A percentile compares a stretch with the other conserved stretches of the same genome.
Conservation (phyloP, 495 filamentous ascomycete genomes). For the Penicillium maclennaniae region DNA sequence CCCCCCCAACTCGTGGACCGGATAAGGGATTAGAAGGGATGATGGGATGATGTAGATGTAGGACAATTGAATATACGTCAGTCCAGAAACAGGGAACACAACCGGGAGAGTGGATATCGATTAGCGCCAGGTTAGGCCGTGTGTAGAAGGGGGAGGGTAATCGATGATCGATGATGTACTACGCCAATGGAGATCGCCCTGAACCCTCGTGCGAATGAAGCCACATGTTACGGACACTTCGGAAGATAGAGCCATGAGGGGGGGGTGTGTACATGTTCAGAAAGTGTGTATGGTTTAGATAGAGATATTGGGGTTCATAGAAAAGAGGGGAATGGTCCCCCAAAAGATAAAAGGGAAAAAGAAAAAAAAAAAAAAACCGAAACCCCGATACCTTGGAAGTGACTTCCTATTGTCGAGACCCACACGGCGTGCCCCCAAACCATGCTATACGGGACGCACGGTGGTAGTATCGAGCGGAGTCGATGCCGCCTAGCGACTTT, state of each 20-base stretch:
- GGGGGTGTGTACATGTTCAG: neutral
- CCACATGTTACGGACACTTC: constrained; percentile 21
- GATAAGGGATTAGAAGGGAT: neutral
- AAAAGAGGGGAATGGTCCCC: too few species aligned
- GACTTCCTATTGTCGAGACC: constrained; percentile 1
- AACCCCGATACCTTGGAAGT: constrained; percentile 6
- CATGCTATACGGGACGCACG: constrained; percentile 21
- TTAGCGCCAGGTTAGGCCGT: neutral
- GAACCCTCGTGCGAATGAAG: constrained; percentile 9
- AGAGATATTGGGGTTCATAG: too few species aligned
- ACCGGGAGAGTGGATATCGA: constrained; percentile 2
- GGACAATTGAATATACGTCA: constrained; percentile 13
- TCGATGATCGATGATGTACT: neutral
- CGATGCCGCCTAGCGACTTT: constrained; percentile 1
- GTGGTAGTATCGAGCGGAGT: constrained; percentile 24
- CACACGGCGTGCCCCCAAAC: constrained; percentile 17
- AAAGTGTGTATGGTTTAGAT: too few species aligned
- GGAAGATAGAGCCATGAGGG: neutral
- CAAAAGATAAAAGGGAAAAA: neutral
- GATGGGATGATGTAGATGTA: neutral
- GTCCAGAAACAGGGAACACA: constrained; percentile 22
- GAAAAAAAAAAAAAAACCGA: constrained; percentile 4
- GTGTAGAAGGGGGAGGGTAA: neutral
- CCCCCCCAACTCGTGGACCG: neutral
- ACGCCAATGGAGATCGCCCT: constrained; percentile 15